phyloP scores from a whole-genome alignment of 306 rosid genomes.

The Lablab purpureus region DNA sequence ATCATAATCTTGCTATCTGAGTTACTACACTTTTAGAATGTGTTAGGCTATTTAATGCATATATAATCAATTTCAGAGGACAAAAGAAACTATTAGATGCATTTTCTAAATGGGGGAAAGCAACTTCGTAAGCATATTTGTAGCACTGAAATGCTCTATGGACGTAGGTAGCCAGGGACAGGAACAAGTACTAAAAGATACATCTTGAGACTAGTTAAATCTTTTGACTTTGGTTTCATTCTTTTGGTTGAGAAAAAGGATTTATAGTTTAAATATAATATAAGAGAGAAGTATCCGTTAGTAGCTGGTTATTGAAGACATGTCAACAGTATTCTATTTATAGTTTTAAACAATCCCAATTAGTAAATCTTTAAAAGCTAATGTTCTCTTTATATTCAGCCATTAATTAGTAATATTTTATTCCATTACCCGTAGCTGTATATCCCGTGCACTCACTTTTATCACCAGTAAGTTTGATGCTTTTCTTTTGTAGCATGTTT shows the following conservation, averaged over 20 bases:
- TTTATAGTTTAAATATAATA: slow-evolving; percentile 38
- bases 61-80: slow-evolving; percentile 4
- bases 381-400: slow-evolving; percentile 21
- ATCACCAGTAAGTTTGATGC: slow-evolving; percentile 28
- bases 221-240: slow-evolving; percentile 16
- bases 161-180: slow-evolving; percentile 16
- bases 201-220: slow-evolving; percentile 16
- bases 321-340: slow-evolving; percentile 21
- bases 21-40: slow-evolving; percentile 26
- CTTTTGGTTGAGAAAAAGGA: slow-evolving; percentile 27
- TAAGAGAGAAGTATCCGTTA: slow-evolving; percentile 17
- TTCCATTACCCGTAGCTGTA: slow-evolving; percentile 21
- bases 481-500: slow-evolving; percentile 31
- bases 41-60: slow-evolving; percentile 21
- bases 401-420: slow-evolving; percentile 29
- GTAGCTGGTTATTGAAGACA: slow-evolving; percentile 26
- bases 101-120: slow-evolving; percentile 35
- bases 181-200: slow-evolving; percentile 15
- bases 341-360: slow-evolving; percentile 16
- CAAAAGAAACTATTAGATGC: slow-evolving; percentile 5
- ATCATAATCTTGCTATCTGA: slow-evolving; percentile 31
- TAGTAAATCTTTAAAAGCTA: neutral
- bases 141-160: slow-evolving; percentile 37
- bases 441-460: slow-evolving; percentile 28
- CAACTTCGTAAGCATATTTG: slow-evolving; percentile 21